A percentile compares a stretch with the other conserved stretches of the same genome.
phyloP scores from a whole-genome alignment of 2,329 filamentous ascomycete genomes.

The Gliomastix tumulicola region DNA sequence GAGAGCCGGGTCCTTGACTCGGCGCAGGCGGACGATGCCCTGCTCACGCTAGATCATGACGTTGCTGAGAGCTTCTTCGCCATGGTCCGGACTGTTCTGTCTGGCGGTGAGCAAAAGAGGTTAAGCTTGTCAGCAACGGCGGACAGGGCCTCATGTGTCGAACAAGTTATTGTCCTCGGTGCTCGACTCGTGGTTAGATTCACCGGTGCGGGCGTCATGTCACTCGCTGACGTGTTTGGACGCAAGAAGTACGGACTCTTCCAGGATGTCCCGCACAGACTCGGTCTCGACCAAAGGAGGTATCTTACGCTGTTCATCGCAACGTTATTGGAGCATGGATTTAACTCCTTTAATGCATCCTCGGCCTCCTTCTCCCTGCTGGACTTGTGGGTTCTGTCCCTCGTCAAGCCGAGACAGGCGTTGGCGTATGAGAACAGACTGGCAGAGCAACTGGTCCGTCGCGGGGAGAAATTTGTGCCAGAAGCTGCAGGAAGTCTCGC shows the following conservation, averaged over 20 bases:
- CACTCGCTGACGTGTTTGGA: conserved; percentile 37
- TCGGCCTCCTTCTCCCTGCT: conserved; percentile 35
- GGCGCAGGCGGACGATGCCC: conserved; percentile 37
- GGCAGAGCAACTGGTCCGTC: conserved; percentile 34
- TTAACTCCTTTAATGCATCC: conserved; percentile 33
- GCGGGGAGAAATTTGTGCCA: conserved; percentile 34
- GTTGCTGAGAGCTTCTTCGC: conserved; percentile 39
- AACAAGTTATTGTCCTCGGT: conserved; percentile 36
- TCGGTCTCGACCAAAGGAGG: conserved; percentile 32
- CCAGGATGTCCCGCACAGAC: conserved; percentile 27
- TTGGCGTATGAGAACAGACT: conserved; percentile 43
- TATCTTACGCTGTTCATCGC: conserved; percentile 45
- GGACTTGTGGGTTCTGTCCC: conserved; percentile 44
- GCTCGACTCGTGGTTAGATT: conserved; percentile 39
- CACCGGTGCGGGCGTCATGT: conserved; percentile 34
- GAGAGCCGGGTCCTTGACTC: conserved; percentile 29
- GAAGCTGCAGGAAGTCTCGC: conserved; percentile 26
- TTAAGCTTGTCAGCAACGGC: too few relatives aligned
- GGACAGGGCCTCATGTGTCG: conserved; percentile 25
- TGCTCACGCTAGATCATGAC: conserved; percentile 38
- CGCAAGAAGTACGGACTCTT: conserved; percentile 44
- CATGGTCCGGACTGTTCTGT: conserved; percentile 33
- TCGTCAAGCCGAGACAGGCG: conserved; percentile 40
- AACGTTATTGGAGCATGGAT: conserved; percentile 36
- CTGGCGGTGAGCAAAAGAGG: conserved; percentile 5